Evolutionary conservation across 2,329 filamentous ascomycete genomes (phyloP), one percentile per base, ranked within the genome.

Genomic region (Fusarium palustre): DNA sequence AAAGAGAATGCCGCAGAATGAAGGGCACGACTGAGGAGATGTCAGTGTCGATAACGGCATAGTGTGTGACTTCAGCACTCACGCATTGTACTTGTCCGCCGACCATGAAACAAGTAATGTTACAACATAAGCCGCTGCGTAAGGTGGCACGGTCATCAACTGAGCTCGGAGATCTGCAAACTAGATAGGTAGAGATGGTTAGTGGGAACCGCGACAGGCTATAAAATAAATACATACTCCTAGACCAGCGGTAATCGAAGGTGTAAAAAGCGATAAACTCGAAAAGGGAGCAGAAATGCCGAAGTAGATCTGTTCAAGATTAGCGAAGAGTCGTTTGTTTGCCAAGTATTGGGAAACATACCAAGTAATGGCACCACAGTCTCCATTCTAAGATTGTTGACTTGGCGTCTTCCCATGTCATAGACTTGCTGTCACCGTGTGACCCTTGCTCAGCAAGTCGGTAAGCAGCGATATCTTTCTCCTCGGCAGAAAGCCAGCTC

Each of bases 371-470:
- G 2, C 88, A 88, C 72, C 92, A 93, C 56, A 92, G 84, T 6
- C 85, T 86, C 76, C 88, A 85, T 72, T 88, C 89, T 48, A 87
- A 88, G 1, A 88, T 80, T 66, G 88, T 92, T 22, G 87, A 84
- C 71, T 88, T 91, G 80, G 88, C 91, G 69, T 93, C 91, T 28
- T 80, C 82, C 76, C 90, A 87, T 0, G 86, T 90, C 70, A 88
- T 85, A 59, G 81, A 83, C 12, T 87, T 84, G 69, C 92, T 88
- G 3, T 82, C 79, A 77, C 88, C 87, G 55, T 84, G 68, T 0
- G 72, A 74, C 1, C 72, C 70, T 12, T 74, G 68, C 16, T 80
- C 66, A 10, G 71, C 73, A 3, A 84, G 66, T 10, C 83, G 76
- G 24, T 73, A 74, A 0, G 76, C 59, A 3, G 81, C 80, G 1